Percentiles rank a stretch among this genome's conserved stretches.
Conservation (phyloP, 495 filamentous ascomycete genomes). For the Penicillium antarcticum region DNA sequence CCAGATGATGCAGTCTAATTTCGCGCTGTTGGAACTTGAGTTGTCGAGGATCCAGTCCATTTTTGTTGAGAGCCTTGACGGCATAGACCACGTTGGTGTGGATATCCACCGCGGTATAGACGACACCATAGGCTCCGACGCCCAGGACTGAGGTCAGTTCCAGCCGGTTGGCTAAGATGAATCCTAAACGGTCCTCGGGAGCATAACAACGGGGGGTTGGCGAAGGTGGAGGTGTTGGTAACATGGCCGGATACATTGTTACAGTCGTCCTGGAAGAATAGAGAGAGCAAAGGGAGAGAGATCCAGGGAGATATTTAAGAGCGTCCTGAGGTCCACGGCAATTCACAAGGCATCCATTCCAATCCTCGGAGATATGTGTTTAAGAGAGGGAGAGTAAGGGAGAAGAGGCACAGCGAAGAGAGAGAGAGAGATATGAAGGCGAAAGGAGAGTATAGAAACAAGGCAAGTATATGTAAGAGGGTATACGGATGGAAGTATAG, state of each 20-base stretch:
- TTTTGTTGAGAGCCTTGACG: conserved; percentile 95
- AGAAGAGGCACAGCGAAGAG: conserved; percentile 11
- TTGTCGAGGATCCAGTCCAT: conserved; percentile 82
- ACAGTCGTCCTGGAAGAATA: conserved; percentile 7
- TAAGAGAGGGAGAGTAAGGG: conserved; percentile 8
- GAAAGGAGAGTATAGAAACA: conserved; percentile 8
- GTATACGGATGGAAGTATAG: too few species aligned
- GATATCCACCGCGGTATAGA: conserved; percentile 90
- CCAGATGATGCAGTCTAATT: conserved; percentile 85
- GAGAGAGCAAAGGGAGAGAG: background rate
- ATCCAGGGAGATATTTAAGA: conserved; percentile 5
- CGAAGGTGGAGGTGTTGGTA: conserved; percentile 61
- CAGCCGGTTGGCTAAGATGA: conserved; percentile 75
- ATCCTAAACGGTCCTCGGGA: conserved; percentile 85
- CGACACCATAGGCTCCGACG: conserved; percentile 93
- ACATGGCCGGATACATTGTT: conserved; percentile 48
- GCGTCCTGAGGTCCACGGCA: conserved; percentile 5
- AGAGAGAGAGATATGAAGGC: conserved; percentile 12
- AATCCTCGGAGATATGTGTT: conserved; percentile 6
- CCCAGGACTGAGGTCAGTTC: conserved; percentile 84
- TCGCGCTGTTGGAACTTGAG: conserved; percentile 88
- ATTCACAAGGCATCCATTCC: conserved; percentile 9
- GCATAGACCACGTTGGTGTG: conserved; percentile 80
- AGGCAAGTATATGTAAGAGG: too few species aligned
- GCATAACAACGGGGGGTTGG: conserved; percentile 48